Conservation (phyloP, 805 yeast species). For the Candida germanica region DNA sequence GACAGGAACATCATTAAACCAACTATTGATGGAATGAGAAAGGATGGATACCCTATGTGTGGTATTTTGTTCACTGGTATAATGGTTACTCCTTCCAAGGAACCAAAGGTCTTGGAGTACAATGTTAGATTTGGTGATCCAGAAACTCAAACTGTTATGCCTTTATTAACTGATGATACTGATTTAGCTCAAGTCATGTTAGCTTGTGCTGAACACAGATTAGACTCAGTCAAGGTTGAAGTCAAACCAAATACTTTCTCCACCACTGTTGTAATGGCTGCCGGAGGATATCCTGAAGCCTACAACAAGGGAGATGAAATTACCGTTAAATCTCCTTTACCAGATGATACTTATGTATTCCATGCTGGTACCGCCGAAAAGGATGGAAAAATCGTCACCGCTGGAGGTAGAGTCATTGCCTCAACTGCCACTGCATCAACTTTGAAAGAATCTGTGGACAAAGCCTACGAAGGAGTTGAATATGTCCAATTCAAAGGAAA, state of each 20-base stretch:
- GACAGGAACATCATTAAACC: conserved; percentile 79
- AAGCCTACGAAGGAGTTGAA: conserved; percentile 83
- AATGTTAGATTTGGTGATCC: conserved; percentile 99
- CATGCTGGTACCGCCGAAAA: conserved; percentile 86
- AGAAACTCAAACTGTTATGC: conserved; percentile 95
- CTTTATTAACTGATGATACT: conserved; percentile 76
- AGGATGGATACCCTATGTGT: conserved; percentile 90
- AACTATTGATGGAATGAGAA: conserved; percentile 93
- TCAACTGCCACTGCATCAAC: conserved; percentile 80
- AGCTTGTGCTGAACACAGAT: conserved; percentile 91
- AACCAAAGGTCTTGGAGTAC: conserved; percentile 95
- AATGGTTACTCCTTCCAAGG: conserved; percentile 73
- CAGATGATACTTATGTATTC: conserved; percentile 70
- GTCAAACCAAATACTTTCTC: conserved; percentile 59
- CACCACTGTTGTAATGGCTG: conserved; percentile 93
- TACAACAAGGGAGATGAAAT: conserved; percentile 87
- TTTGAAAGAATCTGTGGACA: conserved; percentile 75
- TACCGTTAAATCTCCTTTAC: conserved; percentile 46
- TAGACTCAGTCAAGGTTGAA: conserved; percentile 71
- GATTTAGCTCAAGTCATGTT: conserved; percentile 90
- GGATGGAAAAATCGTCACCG: conserved; percentile 66
- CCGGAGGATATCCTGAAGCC: conserved; percentile 93
- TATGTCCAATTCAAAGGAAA: conserved; percentile 68
- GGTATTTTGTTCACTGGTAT: conserved; percentile 96
- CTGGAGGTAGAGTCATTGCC: conserved; percentile 97